Conservation (phyloP, 1,284 basidiomycete species). For the Trichosporon sp. region DNA sequence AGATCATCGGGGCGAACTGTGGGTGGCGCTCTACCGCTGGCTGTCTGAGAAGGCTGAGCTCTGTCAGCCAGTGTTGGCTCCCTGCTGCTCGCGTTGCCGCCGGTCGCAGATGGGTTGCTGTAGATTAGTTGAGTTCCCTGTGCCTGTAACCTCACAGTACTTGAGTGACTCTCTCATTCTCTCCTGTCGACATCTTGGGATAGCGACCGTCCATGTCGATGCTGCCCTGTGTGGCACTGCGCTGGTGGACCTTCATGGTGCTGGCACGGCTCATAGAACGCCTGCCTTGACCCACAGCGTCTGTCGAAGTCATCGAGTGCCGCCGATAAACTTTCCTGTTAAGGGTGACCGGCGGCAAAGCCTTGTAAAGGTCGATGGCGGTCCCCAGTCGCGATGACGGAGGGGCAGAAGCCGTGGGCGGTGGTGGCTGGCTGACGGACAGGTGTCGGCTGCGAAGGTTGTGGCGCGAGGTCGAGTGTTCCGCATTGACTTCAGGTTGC, state of each 20-base stretch:
- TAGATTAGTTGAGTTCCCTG: neutral
- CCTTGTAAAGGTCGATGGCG: neutral
- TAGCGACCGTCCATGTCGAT: neutral
- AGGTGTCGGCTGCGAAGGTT: neutral
- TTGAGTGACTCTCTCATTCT: neutral
- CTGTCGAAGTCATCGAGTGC: neutral
- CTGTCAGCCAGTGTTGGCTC: neutral
- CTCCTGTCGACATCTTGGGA: neutral
- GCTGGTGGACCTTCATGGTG: constrained; percentile 3
- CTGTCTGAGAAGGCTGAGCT: neutral
- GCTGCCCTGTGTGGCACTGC: constrained; percentile 1
- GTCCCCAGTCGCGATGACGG: neutral
- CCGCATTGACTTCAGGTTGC: neutral
- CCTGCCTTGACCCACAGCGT: neutral
- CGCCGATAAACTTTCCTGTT: neutral
- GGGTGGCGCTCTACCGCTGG: neutral
- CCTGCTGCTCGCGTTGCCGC: neutral
- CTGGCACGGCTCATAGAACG: neutral
- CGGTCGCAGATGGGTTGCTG: neutral
- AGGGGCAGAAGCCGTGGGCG: neutral
- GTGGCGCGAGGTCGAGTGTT: neutral
- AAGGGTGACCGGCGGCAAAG: neutral
- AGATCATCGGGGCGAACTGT: neutral
- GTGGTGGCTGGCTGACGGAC: neutral
- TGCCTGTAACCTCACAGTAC: neutral